Conservation (phyloP, 371 early-diverging fungal genomes). For the Vairimorpha ceranae region DNA sequence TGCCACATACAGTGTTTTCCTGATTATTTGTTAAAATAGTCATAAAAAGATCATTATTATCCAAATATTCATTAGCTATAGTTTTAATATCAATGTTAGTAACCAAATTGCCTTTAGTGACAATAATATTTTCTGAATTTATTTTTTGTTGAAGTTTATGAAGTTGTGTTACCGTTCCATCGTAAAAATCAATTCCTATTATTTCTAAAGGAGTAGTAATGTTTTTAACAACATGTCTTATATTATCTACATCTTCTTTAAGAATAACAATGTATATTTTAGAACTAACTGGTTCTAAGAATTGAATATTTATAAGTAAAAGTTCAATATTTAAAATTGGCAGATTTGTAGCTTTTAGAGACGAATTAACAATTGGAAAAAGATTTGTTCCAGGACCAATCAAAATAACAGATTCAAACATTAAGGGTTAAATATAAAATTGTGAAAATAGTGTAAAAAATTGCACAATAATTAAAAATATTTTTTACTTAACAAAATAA, state of each 20-base stretch:
- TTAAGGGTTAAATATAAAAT: too few relatives aligned
- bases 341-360: conserved; percentile 6
- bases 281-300: neutral
- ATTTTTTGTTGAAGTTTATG: conserved; percentile 2
- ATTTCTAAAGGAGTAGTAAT: conserved; percentile 1
- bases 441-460: too few relatives aligned
- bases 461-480: too few relatives aligned
- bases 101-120: conserved; percentile 47
- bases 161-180: conserved; percentile 26
- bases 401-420: conserved; percentile 41
- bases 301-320: conserved; percentile 20
- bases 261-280: conserved; percentile 32
- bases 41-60: conserved; percentile 8
- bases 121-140: conserved; percentile 27
- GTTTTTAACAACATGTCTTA: neutral
- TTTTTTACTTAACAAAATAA: neutral
- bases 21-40: neutral
- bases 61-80: conserved; percentile 11
- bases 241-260: neutral
- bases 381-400: conserved; percentile 43
- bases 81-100: conserved; percentile 14
- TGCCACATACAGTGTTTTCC: conserved; percentile 10
- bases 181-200: conserved; percentile 25
- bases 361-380: conserved; percentile 29
- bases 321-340: conserved; percentile 40